Evolutionary conservation across 179 eudicot genomes (phyloP), one percentile per base, ranked within the genome.

Genomic region (Beta lomatogona): DNA sequence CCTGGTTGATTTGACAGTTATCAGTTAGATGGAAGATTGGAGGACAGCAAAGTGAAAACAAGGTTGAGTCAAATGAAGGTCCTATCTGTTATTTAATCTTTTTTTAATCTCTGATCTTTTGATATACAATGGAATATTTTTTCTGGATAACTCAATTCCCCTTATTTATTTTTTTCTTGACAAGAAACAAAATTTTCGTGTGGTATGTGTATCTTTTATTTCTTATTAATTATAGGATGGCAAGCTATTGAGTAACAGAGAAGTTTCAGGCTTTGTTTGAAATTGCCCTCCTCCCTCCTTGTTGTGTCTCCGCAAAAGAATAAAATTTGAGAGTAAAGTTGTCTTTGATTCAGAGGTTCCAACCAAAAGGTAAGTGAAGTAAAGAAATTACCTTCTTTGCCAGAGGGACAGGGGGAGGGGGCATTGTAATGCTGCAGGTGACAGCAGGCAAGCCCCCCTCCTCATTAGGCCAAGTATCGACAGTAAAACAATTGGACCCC

Each of bases 391-490:
- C 98, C 95, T 94, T 94, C 88, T 93, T 91, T 64, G 95, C 89
- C 9, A 94, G 91, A 44, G 98, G 92, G 71, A 94, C 88, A 8
- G 95, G 93, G 66, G 94, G 95, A 79, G 90, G 87, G 5, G 95
- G 89, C 86, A 94, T 86, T 60, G 73, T 80, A 82, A 85, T 82
- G 22, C 87, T 78, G 82, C 95, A 93, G 31, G 95, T 80, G 75
- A 94, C 89, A 73, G 94, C 80, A 36, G 97, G 97, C 74, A 94
- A 86, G 52, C 87, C 82, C 2, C 94, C 97, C 69, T 94, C 98
- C 87, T 93, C 93, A 72, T 85, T 59, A 55, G 88, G 84, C 93
- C 90, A 89, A 46, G 95, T 79, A 79, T 91, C 92, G 12, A 87
- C 90, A 59, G 82, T 82, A 71, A 90, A 92, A 87, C 98, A 94